A percentile compares a stretch with the other conserved stretches of the same genome.
Conservation (phyloP, 1,284 basidiomycete species). For the Bjerkandera adusta region DNA sequence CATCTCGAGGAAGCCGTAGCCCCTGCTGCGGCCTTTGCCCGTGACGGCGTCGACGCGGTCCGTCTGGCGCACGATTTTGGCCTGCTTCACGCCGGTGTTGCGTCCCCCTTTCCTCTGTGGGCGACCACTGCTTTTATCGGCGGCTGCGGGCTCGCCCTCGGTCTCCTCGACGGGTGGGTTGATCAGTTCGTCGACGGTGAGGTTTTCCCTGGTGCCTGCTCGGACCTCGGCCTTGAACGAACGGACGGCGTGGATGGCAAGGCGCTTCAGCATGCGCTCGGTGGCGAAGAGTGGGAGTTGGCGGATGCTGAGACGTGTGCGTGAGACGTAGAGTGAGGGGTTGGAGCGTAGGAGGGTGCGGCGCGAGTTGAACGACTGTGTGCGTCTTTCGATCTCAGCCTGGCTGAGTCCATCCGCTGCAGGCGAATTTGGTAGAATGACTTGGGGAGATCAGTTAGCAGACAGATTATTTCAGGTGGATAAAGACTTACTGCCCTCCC, state of each 20-base stretch:
- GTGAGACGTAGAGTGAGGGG: constrained; percentile 91
- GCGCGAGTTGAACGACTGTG: constrained; percentile 81
- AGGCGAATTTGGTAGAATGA: constrained; percentile 84
- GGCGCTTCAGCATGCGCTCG: constrained; percentile 85
- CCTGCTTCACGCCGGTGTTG: constrained; percentile 73
- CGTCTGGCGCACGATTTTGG: constrained; percentile 85
- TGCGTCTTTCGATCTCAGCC: constrained; percentile 81
- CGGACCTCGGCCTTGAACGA: constrained; percentile 83
- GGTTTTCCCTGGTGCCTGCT: constrained; percentile 53
- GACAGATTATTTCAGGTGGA: not conserved
- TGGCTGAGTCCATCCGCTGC: constrained; percentile 68
- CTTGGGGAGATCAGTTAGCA: too few species aligned
- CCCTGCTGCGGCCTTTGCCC: constrained; percentile 84
- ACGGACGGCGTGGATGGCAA: constrained; percentile 81
- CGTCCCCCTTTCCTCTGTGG: constrained; percentile 38
- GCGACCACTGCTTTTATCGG: constrained; percentile 28
- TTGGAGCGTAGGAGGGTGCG: constrained; percentile 82
- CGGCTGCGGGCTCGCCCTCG: constrained; percentile 28
- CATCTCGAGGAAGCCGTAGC: constrained; percentile 97
- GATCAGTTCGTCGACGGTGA: constrained; percentile 75
- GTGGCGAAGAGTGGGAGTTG: constrained; percentile 91
- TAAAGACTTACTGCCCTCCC: constrained; percentile 80
- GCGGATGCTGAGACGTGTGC: constrained; percentile 90
- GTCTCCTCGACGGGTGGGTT: constrained; percentile 31
- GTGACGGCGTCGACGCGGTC: constrained; percentile 89